Base-by-base conservation (phyloP, 2,329 filamentous ascomycete species). In the Talaromyces sp. region DNA sequence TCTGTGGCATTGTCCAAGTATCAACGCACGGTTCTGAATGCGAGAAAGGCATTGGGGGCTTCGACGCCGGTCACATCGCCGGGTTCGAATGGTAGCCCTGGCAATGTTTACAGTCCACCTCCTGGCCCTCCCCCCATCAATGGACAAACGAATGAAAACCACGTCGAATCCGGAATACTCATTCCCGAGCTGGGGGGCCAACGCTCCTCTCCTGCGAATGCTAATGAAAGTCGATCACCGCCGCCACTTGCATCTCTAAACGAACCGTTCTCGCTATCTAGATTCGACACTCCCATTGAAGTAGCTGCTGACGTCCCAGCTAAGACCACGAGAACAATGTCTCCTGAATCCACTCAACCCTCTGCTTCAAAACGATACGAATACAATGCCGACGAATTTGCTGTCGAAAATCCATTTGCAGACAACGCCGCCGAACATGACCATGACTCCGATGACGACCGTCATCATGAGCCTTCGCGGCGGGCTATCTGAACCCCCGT, bases 1-100 rank as follows among this genome's bases (percentile, higher is more conserved):
- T 90, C 91, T 65, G 86, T 90, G 50, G 88, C 93, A 0, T 82
- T 93, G 44, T 95, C 87, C 66, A 88, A 92, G 72, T 91, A 97
- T 75, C 91, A 96, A 75, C 87, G 92, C 61, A 89, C 92, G 9
- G 80, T 96, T 44, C 79, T 88, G 6, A 79, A 83, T 65, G 86
- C 85, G 8, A 79, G 86, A 52, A 81, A 82, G 60, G 66, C 68
- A 23, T 25, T 63, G 33, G 60, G 65, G 8, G 57, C 67, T n/a
- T 33, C 57, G 11, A 56, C 59, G 4, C 48, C 50, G 21, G 28
- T 23, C 35, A 37, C 31, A 21, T 35, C 50, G 11, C 16, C 48
- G 14, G 48, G 48, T 18, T 33, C 48, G 5, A 54, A 54, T 35
- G 31, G 18, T 28, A 50, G 25, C 25, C 25, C 23, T 31, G 31